Evolutionary conservation across 371 early-diverging fungal species (phyloP), one percentile per base, ranked within the genome.

Genomic region (Rhizopus stolonifer): DNA sequence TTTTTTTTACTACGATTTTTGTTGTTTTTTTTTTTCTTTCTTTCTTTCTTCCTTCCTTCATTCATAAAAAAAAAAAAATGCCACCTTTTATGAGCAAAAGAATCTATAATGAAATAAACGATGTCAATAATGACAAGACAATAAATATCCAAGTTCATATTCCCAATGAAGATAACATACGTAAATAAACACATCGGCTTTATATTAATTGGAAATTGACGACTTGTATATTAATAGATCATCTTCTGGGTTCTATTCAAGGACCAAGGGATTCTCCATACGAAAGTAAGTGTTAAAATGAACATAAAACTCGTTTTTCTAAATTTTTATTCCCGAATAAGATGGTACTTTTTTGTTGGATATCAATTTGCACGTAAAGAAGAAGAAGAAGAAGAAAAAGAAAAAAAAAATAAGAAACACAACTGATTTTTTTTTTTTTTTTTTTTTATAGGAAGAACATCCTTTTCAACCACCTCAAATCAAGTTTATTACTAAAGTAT

Each of bases 381-480:
- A n/a, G n/a, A n/a, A n/a, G n/a, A n/a, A n/a, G n/a, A n/a, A n/a
- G 54, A 14, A n/a, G 36, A 2, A 11, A n/a, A 14, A n/a, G 57
- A 52, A 53, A 26, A 4, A n/a, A n/a, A n/a, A n/a, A n/a, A n/a
- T n/a, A n/a, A n/a, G n/a, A n/a, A n/a, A n/a, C n/a, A n/a, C n/a
- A 29, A 10, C 10, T 29, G 10, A 29, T 29, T 10, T 29, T 29
- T 29, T 29, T 4, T 7, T 14, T 18, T 17, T 36, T 45, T 15
- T 17, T 15, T 21, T 22, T 25, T 6, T 17, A 22, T 29, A 60
- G 58, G 45, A 50, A 52, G 69, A 61, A 1, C 81, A 78, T 48
- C 82, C 82, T 3, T 80, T 80, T 53, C 57, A 65, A 26, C 77
- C 81, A 23, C 81, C 82, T 21, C 60, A 70, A 21, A 64, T 80